Evolutionary conservation across 1,284 basidiomycete species (phyloP).

Genomic region (Ustilago shanxiensis): DNA sequence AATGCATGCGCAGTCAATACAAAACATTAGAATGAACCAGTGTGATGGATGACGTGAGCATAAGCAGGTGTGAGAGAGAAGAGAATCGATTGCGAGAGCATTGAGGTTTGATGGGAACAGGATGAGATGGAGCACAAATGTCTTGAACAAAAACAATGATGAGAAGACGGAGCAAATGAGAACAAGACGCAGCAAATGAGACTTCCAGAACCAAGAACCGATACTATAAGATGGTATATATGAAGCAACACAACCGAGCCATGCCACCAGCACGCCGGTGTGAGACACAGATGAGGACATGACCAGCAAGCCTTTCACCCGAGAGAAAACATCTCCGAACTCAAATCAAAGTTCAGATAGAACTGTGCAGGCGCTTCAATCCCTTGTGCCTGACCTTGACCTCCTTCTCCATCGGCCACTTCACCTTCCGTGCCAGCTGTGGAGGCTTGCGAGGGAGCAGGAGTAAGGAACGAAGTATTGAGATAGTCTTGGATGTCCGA

Average conservation of each 20-base stretch:
- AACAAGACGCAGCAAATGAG: constrained; percentile 1
- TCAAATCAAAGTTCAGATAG: constrained; percentile 33
- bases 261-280: neutral
- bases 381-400: neutral
- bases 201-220: neutral
- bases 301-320: constrained; percentile 7
- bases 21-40: neutral
- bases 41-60: neutral
- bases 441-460: neutral
- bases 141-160: no score
- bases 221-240: constrained; percentile 2
- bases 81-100: neutral
- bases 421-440: neutral
- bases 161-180: constrained; percentile 1
- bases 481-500: constrained; percentile 22
- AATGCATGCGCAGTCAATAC: neutral
- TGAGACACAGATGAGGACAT: neutral
- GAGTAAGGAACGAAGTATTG: constrained; percentile 6
- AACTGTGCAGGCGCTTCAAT: constrained; percentile 4
- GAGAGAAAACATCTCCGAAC: constrained; percentile 13
- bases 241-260: neutral
- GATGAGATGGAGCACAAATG: constrained; percentile 3
- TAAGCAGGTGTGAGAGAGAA: neutral
- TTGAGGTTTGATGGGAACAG: neutral
- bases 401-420: neutral